Evolutionary conservation across 1,284 basidiomycete genomes (phyloP), one percentile per base, ranked within the genome.

Genomic region (Naganishia cerealis): DNA sequence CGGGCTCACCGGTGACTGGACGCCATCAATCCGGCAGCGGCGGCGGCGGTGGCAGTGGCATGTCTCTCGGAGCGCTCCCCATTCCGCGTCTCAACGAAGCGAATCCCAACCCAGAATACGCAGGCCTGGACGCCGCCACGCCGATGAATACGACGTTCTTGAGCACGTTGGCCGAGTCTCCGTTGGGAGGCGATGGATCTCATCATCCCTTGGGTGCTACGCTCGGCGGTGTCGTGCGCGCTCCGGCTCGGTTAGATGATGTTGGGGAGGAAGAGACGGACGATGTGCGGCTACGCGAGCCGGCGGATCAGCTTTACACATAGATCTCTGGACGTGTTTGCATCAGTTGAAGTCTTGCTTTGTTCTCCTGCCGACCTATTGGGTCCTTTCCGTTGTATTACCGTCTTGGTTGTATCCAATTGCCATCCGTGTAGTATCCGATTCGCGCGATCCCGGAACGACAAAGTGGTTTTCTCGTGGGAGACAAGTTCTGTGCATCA

Each of bases 111-210:
- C 59, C 59, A 21, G 48, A 68, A 15, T 63, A 63, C 33, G 54
- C 55, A 7, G 67, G 67, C 9, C 46, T 61, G 12, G 68, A 59
- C 33, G 71, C 72, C 50, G 79, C 77, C 13, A 84, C 83, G 8
- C 83, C 83, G 0, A 80, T 81, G 72, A 84, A 84, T 75, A 77
- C 81, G 46, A 81, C 80, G 1, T 84, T 84, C 74, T 73, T 84
- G 6, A 79, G 79, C 48, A 83, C 81, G 1, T 72, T 84, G 1
- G 82, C 82, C n/a, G 80, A 80, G 38, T 48, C 55, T 16, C 67
- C 67, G n/a, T 15, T 56, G 21, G 39, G 21, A 9, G 46, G 21
- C 6, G 26, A 29, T 13, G 36, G 21, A 33, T 33, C 29, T 33
- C 29, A 33, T 3, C 29, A 18, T 18, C 5, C 54, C 33, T 36